A percentile compares a stretch with the other conserved stretches of the same genome.
phyloP scores from a whole-genome alignment of 1,139 yeast species.

The Scheffersomyces stambukii region DNA sequence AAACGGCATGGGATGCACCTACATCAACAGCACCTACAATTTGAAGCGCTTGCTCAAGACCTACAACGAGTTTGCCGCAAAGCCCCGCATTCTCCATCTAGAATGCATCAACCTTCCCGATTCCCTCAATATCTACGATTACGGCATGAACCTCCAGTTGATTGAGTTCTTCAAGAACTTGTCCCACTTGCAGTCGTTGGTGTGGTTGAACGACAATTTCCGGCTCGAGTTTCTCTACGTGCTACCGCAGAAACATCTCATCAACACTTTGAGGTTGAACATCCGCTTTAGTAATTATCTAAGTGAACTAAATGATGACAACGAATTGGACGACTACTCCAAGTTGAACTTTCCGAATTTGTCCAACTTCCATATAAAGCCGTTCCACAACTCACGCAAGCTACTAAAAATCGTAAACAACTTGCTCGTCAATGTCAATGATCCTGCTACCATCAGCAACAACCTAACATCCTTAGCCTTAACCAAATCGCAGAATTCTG shows the following conservation, averaged over 20 bases:
- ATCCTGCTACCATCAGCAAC: slow-evolving; percentile 8
- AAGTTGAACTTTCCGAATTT: slow-evolving; percentile 21
- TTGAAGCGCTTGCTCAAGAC: slow-evolving; percentile 26
- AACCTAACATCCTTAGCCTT: slow-evolving; percentile 17
- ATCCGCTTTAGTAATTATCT: slow-evolving; percentile 21
- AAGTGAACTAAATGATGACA: slow-evolving; percentile 11
- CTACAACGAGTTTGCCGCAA: slow-evolving; percentile 8
- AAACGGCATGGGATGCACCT: slow-evolving; percentile 20
- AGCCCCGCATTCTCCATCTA: slow-evolving; percentile 16
- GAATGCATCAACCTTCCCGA: slow-evolving; percentile 31
- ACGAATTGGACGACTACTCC: slow-evolving; percentile 6
- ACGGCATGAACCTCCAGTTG: slow-evolving; percentile 17
- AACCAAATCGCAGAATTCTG: background rate
- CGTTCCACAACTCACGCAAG: slow-evolving; percentile 19
- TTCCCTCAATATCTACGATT: slow-evolving; percentile 29
- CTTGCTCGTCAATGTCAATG: slow-evolving; percentile 14
- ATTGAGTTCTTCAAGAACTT: slow-evolving; percentile 18
- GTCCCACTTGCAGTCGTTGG: slow-evolving; percentile 19
- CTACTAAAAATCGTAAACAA: slow-evolving; percentile 17
- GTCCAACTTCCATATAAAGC: slow-evolving; percentile 23
- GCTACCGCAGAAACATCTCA: slow-evolving; percentile 16
- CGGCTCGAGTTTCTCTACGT: slow-evolving; percentile 21
- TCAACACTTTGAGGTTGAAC: slow-evolving; percentile 22
- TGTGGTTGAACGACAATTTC: slow-evolving; percentile 34
- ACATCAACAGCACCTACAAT: slow-evolving; percentile 31